A percentile compares a stretch with the other conserved stretches of the same genome.
Evolutionary conservation across 1,284 basidiomycete genomes (phyloP).

Genomic region (Cryptococcus neoformans): DNA sequence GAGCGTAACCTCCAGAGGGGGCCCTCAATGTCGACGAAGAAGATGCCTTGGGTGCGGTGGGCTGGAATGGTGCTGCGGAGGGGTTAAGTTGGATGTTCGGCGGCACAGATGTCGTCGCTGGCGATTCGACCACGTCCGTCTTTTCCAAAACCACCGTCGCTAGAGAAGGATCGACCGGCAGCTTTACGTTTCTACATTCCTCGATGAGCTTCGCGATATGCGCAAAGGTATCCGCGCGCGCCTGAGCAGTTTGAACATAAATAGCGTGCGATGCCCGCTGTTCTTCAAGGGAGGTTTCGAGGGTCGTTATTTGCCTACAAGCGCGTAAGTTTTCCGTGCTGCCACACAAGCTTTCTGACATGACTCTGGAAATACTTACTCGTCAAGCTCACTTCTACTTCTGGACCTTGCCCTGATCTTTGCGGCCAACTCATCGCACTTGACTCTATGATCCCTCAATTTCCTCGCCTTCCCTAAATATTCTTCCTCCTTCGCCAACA

Average conservation of each 20-base stretch:
- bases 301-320: conserved; percentile 29
- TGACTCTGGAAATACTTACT: conserved; percentile 25
- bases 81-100: conserved; percentile 16
- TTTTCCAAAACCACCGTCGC: conserved; percentile 7
- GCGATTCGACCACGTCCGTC: neutral
- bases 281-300: conserved; percentile 28
- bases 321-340: neutral
- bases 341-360: too few relatives aligned
- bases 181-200: conserved; percentile 31
- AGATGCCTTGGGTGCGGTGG: conserved; percentile 5
- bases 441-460: conserved; percentile 34
- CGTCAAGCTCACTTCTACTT: conserved; percentile 34
- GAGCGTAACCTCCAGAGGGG: neutral
- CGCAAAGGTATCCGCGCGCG: conserved; percentile 29
- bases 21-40: neutral
- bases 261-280: conserved; percentile 26
- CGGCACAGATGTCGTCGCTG: neutral
- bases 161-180: conserved; percentile 20
- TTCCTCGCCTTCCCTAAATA: conserved; percentile 20
- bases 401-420: conserved; percentile 30
- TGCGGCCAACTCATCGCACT: conserved; percentile 40
- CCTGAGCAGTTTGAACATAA: conserved; percentile 27
- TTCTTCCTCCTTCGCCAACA: conserved; percentile 33
- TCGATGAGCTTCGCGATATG: conserved; percentile 33
- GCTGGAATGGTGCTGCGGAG: conserved; percentile 34